Evolutionary conservation across 306 rosid species (phyloP).

Genomic region (Sechiopsis laciniata): DNA sequence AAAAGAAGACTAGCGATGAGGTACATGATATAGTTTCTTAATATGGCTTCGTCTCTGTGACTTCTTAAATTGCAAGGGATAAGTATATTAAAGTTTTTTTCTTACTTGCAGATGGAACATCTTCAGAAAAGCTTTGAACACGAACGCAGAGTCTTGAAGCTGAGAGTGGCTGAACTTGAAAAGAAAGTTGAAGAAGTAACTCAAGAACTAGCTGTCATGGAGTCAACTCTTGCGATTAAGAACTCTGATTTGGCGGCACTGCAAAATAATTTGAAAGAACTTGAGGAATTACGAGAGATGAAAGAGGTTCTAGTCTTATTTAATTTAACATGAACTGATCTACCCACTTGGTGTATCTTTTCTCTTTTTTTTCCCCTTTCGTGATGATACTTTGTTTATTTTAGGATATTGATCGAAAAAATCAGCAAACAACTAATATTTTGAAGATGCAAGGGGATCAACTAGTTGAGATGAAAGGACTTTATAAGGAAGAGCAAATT

Average conservation of each 20-base stretch:
- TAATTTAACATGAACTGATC: no score
- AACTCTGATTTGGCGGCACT: constrained; percentile 56
- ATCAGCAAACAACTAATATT: constrained; percentile 80
- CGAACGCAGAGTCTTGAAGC: constrained; percentile 50
- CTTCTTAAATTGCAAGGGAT: constrained; percentile 20
- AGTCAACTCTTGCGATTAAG: constrained; percentile 52
- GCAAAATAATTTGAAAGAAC: constrained; percentile 61
- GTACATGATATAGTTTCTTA: constrained; percentile 26
- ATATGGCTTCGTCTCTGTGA: constrained; percentile 12
- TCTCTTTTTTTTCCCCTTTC: neutral
- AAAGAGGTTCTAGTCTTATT: constrained; percentile 71
- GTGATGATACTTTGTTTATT: constrained; percentile 16
- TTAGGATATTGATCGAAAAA: constrained; percentile 94
- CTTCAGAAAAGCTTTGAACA: constrained; percentile 47
- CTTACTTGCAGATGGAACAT: constrained; percentile 51
- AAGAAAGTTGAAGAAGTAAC: constrained; percentile 44
- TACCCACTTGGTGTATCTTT: neutral
- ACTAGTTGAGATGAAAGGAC: constrained; percentile 77
- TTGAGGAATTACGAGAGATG: constrained; percentile 93
- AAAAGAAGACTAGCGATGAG: constrained; percentile 61
- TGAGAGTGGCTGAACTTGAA: constrained; percentile 53
- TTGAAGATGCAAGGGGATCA: constrained; percentile 94
- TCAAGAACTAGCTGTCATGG: constrained; percentile 48
- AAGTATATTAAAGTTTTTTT: constrained; percentile 21
- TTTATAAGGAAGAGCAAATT: constrained; percentile 91